These are phyloP conservation scores for Geotrichum candidum DNA, from an alignment of 1,139 yeast species.

Conservation along the genomic window DNA sequence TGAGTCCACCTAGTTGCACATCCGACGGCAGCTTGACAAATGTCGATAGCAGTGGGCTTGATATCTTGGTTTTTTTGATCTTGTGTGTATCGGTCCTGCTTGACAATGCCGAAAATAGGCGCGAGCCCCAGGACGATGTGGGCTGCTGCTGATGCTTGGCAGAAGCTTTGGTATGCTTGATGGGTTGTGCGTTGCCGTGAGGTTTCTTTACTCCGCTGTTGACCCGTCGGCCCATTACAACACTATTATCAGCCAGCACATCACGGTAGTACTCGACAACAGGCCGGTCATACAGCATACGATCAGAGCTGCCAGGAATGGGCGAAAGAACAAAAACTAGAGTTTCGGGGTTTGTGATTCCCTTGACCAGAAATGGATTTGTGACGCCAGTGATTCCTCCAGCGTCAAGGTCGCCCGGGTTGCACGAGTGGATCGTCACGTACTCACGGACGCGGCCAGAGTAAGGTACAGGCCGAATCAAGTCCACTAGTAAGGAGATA, in stretches of 20 bases:
- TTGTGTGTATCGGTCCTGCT: slow-evolving; percentile 4
- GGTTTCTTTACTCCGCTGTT: background rate
- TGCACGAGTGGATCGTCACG: slow-evolving; percentile 26
- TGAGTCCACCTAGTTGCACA: background rate
- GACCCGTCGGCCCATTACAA: slow-evolving; percentile 1
- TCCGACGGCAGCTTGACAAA: slow-evolving; percentile 7
- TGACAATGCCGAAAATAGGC: slow-evolving; percentile 3
- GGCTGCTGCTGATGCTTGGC: background rate
- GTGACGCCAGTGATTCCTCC: slow-evolving; percentile 26
- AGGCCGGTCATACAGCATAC: background rate
- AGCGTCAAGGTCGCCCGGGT: slow-evolving; percentile 7
- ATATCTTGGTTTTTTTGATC: slow-evolving; percentile 1
- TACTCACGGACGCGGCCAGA: slow-evolving; percentile 24
- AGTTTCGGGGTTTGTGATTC: slow-evolving; percentile 13
- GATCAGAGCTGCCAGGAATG: background rate
- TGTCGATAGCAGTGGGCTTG: slow-evolving; percentile 4
- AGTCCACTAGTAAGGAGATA: slow-evolving; percentile 22
- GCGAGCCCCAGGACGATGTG: slow-evolving; percentile 1
- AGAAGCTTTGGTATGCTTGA: background rate
- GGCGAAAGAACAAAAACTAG: slow-evolving; percentile 4
- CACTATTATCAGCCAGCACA: background rate
- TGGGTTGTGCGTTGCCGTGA: background rate
- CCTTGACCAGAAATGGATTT: slow-evolving; percentile 24
- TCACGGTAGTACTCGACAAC: background rate
- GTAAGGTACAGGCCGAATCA: slow-evolving; percentile 25